Base-by-base conservation (phyloP, 345 rosid species). In the Acer yangbiense region DNA sequence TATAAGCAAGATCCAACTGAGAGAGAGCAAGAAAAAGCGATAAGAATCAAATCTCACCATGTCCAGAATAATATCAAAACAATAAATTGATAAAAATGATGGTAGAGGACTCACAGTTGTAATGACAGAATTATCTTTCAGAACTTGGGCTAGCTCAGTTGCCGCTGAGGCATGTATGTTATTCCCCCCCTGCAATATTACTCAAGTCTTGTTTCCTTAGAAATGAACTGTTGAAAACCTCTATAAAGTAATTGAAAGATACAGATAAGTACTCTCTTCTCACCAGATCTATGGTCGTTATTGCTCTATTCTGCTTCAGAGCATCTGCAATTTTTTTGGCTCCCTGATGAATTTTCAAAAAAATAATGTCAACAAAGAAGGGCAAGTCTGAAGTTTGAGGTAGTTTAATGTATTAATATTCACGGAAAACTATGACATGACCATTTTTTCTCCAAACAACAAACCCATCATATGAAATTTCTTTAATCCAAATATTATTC, bases 1-100 rank as follows among this genome's bases (percentile, higher is more conserved):
- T 95, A 85, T 95, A 95, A 82, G 98, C 94, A 75, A 91, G 78
- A 72, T 93, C 99, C 87, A 95, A 84, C 99, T 93, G 90, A 55
- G 70, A 69, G 79, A 82, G 41, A 61, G 63, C 29, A 71, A 29
- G 58, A 48, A 32, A 61, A 35, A 18, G 43, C 18, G 25, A 79
- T 32, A 43, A 32, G 20, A 79, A 57, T 29, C 7, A 23, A 67
- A 63, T 61, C 27, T 20, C 79, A 73, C 52, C n/a, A 78, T 82
- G 66, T 57, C 60, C 63, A 66, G 67, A 21, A 77, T 57, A 65
- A 61, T 65, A 65, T 44, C 73, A 65, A 60, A 76, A 75, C 67
- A 29, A 17, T 52, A 48, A 71, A 79, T 50, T 9, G 57, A 67
- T 65, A 25, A 46, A 79, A 75, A 72, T 17, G 60, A 78, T 71